These are phyloP conservation scores for Tolypocladium tropicale DNA, from an alignment of 2,329 filamentous ascomycete species.

Conservation along the genomic window DNA sequence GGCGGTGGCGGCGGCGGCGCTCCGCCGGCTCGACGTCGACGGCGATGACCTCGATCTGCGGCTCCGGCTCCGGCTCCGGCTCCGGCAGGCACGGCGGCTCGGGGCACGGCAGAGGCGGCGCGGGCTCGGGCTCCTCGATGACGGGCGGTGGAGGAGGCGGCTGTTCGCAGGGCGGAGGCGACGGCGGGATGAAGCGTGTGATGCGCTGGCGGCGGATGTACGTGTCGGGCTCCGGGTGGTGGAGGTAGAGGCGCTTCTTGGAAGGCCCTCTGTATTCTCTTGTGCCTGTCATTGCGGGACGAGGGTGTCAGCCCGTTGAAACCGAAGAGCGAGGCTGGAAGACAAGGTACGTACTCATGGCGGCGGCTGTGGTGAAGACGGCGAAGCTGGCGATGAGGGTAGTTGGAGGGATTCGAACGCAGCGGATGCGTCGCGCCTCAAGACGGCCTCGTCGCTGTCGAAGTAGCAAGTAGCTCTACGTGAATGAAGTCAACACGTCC, in stretches of 20 bases:
- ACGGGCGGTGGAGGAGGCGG: conserved; percentile 9
- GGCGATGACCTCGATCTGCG: conserved; percentile 27
- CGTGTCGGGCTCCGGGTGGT: conserved; percentile 28
- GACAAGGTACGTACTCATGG: background rate
- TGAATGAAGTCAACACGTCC: background rate
- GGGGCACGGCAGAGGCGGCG: conserved; percentile 3
- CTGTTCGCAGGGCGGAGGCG: conserved; percentile 17
- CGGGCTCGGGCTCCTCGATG: conserved; percentile 8
- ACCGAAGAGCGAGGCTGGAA: too few relatives aligned
- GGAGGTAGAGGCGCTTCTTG: conserved; percentile 34
- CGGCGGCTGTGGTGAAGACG: background rate
- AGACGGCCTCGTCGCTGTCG: background rate
- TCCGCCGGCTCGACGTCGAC: conserved; percentile 23
- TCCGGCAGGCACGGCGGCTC: conserved; percentile 7
- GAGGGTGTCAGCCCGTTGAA: conserved; percentile 11
- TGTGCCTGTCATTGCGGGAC: conserved; percentile 11
- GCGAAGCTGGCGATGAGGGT: background rate
- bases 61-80: conserved; percentile 17
- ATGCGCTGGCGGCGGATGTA: conserved; percentile 23
- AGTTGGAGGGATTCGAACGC: too few relatives aligned
- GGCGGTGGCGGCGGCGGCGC: conserved; percentile 11
- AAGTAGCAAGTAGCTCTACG: background rate
- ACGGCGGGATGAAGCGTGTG: conserved; percentile 27
- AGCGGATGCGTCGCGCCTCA: background rate
- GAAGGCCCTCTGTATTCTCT: conserved; percentile 11